A percentile compares a stretch with the other conserved stretches of the same genome.
Conservation (phyloP, 441 rosid genomes). For the Erodium chrysanthum region DNA sequence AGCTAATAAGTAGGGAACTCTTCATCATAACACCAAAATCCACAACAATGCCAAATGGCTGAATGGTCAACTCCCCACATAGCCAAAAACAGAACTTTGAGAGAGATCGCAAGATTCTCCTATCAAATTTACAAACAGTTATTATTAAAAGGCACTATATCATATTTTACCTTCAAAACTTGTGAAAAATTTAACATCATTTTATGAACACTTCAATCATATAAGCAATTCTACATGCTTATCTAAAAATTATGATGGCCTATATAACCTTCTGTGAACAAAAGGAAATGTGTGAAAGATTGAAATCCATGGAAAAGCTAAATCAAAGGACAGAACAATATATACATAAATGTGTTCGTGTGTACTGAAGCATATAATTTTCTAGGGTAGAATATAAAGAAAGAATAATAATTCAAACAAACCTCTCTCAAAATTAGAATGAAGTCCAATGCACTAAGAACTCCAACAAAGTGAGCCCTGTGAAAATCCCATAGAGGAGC, state of each 20-base stretch:
- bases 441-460: slow-evolving; percentile 49
- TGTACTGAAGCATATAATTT: not conserved
- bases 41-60: not conserved
- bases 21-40: not conserved
- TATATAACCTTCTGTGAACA: not conserved
- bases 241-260: not conserved
- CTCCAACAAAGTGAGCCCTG: slow-evolving; percentile 49
- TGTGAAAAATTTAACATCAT: not conserved
- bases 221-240: not conserved
- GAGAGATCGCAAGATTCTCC: slow-evolving; percentile 6
- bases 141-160: not conserved
- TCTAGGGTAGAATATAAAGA: not conserved
- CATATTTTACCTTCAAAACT: not conserved
- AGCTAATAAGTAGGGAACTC: not conserved
- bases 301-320: not conserved
- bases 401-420: slow-evolving; percentile 5
- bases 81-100: not conserved
- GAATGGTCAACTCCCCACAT: not conserved
- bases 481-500: slow-evolving; percentile 61
- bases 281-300: not conserved
- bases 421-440: slow-evolving; percentile 56
- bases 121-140: not conserved
- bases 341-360: not conserved
- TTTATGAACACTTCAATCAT: not conserved
- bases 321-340: not conserved